Evolutionary conservation across 208 protist species (phyloP).

Genomic region (Wallacemonas rigidus): DNA sequence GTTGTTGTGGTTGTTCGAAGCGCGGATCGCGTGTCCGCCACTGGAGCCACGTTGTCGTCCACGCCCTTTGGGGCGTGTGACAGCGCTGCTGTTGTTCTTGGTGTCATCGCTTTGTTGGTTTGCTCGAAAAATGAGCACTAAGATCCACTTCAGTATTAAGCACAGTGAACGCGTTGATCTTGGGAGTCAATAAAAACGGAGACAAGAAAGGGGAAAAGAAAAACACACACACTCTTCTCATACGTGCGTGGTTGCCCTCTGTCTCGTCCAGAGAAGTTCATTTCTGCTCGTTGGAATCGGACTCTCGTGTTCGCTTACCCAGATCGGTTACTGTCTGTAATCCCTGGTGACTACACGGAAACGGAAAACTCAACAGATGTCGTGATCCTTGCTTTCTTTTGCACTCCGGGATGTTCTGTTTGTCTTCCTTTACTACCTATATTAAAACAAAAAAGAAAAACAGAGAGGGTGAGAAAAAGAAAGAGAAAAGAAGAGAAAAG

Average conservation of each 20-base stretch:
- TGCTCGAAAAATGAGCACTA: slow-evolving; percentile 20
- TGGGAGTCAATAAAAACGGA: slow-evolving; percentile 14
- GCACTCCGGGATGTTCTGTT: not conserved
- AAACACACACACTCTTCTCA: not conserved
- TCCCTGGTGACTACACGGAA: slow-evolving; percentile 9
- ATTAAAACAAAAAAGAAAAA: slow-evolving; percentile 19
- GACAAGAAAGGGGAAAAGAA: slow-evolving; percentile 12
- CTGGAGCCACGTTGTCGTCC: no score
- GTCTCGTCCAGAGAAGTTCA: no score
- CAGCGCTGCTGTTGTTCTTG: not conserved
- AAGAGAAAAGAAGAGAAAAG: not conserved
- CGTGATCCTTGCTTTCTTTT: not conserved
- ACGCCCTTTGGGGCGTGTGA: no score
- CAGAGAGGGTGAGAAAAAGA: slow-evolving; percentile 3
- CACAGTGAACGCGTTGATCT: slow-evolving; percentile 8
- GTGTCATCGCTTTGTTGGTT: not conserved
- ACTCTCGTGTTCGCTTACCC: not conserved
- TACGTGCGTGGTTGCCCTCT: no score
- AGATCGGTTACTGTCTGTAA: slow-evolving; percentile 13
- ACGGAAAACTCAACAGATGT: slow-evolving; percentile 17
- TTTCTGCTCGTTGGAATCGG: not conserved
- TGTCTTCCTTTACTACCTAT: slow-evolving; percentile 15
- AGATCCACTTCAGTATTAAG: slow-evolving; percentile 13
- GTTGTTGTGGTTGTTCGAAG: no score
- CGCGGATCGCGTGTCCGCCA: no score